Conservation (phyloP, 306 rosid genomes). For the Arachis hypogaea region DNA sequence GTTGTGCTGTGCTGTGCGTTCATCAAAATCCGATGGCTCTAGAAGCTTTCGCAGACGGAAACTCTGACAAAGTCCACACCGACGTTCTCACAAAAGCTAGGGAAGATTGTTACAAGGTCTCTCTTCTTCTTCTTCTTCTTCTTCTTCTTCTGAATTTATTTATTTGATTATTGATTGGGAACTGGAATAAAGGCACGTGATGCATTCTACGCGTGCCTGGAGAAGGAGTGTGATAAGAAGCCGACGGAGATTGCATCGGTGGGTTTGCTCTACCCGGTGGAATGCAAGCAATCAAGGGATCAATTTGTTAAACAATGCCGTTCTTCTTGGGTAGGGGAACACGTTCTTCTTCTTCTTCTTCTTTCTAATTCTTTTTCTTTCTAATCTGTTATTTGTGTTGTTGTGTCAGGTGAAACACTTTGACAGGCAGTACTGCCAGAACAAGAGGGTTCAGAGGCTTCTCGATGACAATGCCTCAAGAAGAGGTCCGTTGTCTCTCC, state of each 20-base stretch:
- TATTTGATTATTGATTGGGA: neutral
- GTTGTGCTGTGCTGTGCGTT: neutral
- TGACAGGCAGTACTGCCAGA: slow-evolving; percentile 82
- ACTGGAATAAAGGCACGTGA: slow-evolving; percentile 72
- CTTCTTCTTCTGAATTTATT: neutral
- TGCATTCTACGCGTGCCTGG: slow-evolving; percentile 80
- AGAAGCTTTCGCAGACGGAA: slow-evolving; percentile 56
- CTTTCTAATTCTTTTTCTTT: no score
- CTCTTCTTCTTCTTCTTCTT: no score
- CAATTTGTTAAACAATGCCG: slow-evolving; percentile 77
- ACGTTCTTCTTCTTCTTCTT: slow-evolving; percentile 10
- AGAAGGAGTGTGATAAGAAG: slow-evolving; percentile 69
- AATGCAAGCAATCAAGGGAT: slow-evolving; percentile 65
- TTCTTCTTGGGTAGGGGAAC: slow-evolving; percentile 69
- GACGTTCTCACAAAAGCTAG: slow-evolving; percentile 81
- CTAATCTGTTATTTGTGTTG: neutral
- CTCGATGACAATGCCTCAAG: slow-evolving; percentile 83
- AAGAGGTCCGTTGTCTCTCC: slow-evolving; percentile 83
- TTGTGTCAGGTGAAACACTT: slow-evolving; percentile 86
- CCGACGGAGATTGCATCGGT: slow-evolving; percentile 88
- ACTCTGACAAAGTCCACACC: slow-evolving; percentile 55
- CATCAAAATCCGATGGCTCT: slow-evolving; percentile 52
- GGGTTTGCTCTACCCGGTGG: slow-evolving; percentile 82
- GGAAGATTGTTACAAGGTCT: slow-evolving; percentile 80
- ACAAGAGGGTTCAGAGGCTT: slow-evolving; percentile 74